Evolutionary conservation across 208 protist species (phyloP), one percentile per base, ranked within the genome.

Genomic region (Crithidia thermophila): DNA sequence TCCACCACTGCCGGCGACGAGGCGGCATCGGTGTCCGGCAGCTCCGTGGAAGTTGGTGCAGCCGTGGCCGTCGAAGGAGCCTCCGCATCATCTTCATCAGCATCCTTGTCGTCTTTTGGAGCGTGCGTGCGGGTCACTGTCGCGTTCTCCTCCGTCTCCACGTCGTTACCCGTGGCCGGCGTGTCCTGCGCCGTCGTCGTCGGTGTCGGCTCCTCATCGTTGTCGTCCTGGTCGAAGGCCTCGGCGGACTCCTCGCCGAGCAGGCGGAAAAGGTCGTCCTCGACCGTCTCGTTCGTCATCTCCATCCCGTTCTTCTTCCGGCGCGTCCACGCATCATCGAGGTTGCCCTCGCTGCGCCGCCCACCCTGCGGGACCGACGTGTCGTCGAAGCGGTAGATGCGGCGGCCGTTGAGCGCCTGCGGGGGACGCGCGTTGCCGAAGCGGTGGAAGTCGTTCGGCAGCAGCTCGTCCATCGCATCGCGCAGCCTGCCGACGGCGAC

Each of bases 321-420:
- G 16, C 50, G 45, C 25, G 36, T 63, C 67, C 57, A 72, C 6
- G 67, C 57, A 20, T 76, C 67, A 23, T 67, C 39, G 3, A 83
- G 52, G n/a, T 37, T 45, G 28, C 55, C 65, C 36, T 78, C 28
- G 27, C 27, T 21, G 25, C 33, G 36, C 21, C 42, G 45, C 18
- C 30, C 34, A 30, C 53, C 37, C 13, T 43, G 33, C 5, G 34
- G 68, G 14, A 58, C 60, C 8, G 53, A 46, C 0, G 8, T 52
- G 66, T 91, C 90, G 28, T 85, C 68, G 51, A 85, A 93, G 50
- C 84, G 86, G 57, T 75, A 88, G 25, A 95, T 82, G 13, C 58
- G 64, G 8, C 90, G 83, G 16, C 77, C 72, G 34, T 84, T 84
- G 42, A 90, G 75, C 16, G 86, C 59, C 79, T 94, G 86, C 13